Base-by-base conservation (phyloP, 768 basidiomycete species). In the Podaxis sp. region DNA sequence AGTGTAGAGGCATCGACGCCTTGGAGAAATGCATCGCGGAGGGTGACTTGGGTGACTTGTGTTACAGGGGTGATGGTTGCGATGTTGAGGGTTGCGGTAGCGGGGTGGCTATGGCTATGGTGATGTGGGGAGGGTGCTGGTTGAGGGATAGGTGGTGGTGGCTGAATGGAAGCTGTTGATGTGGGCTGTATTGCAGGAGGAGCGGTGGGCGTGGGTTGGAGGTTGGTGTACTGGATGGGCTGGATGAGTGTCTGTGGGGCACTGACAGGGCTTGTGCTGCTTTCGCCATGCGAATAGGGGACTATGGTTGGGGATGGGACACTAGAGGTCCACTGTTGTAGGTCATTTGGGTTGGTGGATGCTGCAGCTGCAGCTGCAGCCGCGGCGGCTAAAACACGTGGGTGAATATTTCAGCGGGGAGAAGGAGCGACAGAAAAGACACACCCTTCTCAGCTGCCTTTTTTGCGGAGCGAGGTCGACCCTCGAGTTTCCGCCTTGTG, bases 401-500 rank as follows among this genome's bases (percentile, higher is more conserved):
- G 28, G n/a, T 60, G 38, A 60, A 20, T 4, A 33, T 12, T 17
- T 15, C 20, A 22, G 44, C n/a, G 3, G 2, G 20, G 26, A 12
- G 41, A 5, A 26, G 26, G 20, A 5, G 6, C 13, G 13, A 28
- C 41, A 10, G 46, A 24, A 24, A 17, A 40, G n/a, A 55, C 62
- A 49, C 59, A 82, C 83, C 78, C 74, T 82, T 86, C 70, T 86
- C 84, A 38, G 80, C 73, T 8, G 75, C 69, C 66, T 81, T 83
- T 71, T 83, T 86, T 50, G 79, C 77, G 41, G 84, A 78, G 49
- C 84, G 76, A 1, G 83, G 80, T 28, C 82, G 76, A 5, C 85
- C 84, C 64, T 86, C 85, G 50, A 82, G 74, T 70, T 86, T 86
- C 52, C 85, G 77, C 58, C 85, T 77, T 6, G 82, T 84, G 36